Evolutionary conservation across 306 rosid genomes (phyloP).

Genomic region (Astragalus membranaceus): DNA sequence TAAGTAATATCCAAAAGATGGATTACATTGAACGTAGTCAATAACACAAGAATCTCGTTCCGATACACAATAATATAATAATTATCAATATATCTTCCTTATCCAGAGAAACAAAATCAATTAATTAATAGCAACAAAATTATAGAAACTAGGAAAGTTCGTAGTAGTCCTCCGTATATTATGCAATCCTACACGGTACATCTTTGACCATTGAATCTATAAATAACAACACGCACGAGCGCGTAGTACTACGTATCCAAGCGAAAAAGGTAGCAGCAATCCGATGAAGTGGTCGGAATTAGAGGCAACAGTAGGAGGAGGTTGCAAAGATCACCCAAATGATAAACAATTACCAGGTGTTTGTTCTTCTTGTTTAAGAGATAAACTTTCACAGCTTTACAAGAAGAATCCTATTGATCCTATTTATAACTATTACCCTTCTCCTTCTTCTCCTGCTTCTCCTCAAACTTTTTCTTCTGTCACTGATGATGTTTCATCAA

Average conservation of each 20-base stretch:
- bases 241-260: not conserved
- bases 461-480: not conserved
- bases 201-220: constrained; percentile 24
- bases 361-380: constrained; percentile 51
- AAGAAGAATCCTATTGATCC: not conserved
- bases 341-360: constrained; percentile 43
- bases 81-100: not conserved
- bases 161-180: not conserved
- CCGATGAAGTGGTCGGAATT: constrained; percentile 33
- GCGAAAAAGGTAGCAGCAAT: not conserved
- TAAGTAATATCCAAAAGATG: not conserved
- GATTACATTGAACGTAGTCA: constrained; percentile 28
- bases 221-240: not conserved
- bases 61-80: not conserved
- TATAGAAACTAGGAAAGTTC: constrained; percentile 16
- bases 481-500: not conserved
- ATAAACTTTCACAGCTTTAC: constrained; percentile 41
- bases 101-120: not conserved
- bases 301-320: constrained; percentile 7
- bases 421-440: not conserved
- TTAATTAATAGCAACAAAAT: not conserved
- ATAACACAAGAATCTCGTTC: constrained; percentile 10
- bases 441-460: constrained; percentile 12
- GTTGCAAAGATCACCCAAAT: constrained; percentile 53
- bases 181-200: not conserved